Conservation (phyloP, 495 filamentous ascomycete genomes). For the Tetracladium setigerum region DNA sequence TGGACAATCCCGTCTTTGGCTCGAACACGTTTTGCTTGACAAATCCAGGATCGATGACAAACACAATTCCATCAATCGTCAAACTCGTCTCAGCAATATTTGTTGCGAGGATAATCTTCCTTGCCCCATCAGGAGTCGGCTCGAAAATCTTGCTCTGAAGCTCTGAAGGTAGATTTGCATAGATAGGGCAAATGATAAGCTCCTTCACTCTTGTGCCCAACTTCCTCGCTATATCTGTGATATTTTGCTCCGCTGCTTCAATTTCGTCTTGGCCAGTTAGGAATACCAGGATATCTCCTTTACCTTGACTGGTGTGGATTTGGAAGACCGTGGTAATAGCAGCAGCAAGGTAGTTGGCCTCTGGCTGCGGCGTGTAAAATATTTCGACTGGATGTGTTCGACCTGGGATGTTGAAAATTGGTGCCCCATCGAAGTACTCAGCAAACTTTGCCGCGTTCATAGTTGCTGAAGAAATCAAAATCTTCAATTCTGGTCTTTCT, state of each 20-base stretch:
- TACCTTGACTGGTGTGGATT: conserved; percentile 82
- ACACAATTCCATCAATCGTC: conserved; percentile 86
- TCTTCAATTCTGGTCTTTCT: conserved; percentile 77
- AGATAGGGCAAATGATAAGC: conserved; percentile 81
- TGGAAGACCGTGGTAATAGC: conserved; percentile 92
- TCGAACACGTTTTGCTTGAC: conserved; percentile 96
- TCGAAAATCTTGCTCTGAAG: conserved; percentile 86
- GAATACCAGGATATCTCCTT: conserved; percentile 87
- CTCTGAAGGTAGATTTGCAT: conserved; percentile 81
- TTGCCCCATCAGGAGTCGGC: conserved; percentile 68
- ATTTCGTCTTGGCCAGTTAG: conserved; percentile 89
- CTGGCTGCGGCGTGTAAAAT: conserved; percentile 85
- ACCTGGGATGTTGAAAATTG: conserved; percentile 94
- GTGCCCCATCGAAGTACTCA: conserved; percentile 86
- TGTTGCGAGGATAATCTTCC: conserved; percentile 83
- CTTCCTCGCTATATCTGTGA: conserved; percentile 74
- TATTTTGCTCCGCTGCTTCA: conserved; percentile 71
- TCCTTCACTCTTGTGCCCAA: conserved; percentile 77
- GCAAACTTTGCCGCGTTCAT: conserved; percentile 94
- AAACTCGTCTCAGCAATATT: conserved; percentile 88
- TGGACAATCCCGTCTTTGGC: conserved; percentile 86
- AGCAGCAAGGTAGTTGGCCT: conserved; percentile 90
- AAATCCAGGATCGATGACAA: conserved; percentile 87
- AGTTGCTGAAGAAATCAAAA: conserved; percentile 91
- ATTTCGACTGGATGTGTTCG: conserved; percentile 87